Evolutionary conservation across 495 filamentous ascomycete genomes (phyloP).

Genomic region (Penicillium paxilli): DNA sequence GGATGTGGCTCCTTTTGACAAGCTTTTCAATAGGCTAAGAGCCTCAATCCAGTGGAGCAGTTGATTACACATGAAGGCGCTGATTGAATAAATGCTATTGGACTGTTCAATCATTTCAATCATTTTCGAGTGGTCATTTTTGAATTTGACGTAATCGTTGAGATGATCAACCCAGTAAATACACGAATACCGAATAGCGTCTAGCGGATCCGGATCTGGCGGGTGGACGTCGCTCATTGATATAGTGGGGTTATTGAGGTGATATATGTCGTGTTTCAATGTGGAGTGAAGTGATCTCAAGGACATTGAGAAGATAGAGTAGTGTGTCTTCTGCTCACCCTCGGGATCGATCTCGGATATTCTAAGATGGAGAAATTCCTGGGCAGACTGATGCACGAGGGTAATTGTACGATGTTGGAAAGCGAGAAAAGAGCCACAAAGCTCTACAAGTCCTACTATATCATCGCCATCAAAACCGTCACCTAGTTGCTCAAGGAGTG

Average conservation of each 20-base stretch:
- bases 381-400: constrained; percentile 43
- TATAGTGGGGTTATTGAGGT: constrained; percentile 13
- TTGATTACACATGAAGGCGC: too few species aligned
- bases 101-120: too few species aligned
- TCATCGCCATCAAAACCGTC: constrained; percentile 1
- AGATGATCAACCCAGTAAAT: constrained; percentile 41
- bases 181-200: constrained; percentile 29
- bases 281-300: constrained; percentile 15
- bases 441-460: not conserved
- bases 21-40: too few species aligned
- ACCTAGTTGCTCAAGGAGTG: constrained; percentile 5
- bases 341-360: constrained; percentile 13
- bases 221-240: not conserved
- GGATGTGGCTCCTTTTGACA: too few species aligned
- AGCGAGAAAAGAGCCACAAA: constrained; percentile 16
- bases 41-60: too few species aligned
- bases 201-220: constrained; percentile 16
- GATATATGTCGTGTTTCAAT: constrained; percentile 23
- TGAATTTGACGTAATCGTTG: too few species aligned
- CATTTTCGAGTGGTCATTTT: too few species aligned
- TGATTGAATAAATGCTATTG: too few species aligned
- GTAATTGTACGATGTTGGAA: constrained; percentile 26
- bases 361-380: constrained; percentile 30
- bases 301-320: constrained; percentile 27
- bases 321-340: constrained; percentile 21